These are phyloP conservation scores for Quercus lobata DNA, from an alignment of 331 rosid genomes.

Conservation along the genomic window DNA sequence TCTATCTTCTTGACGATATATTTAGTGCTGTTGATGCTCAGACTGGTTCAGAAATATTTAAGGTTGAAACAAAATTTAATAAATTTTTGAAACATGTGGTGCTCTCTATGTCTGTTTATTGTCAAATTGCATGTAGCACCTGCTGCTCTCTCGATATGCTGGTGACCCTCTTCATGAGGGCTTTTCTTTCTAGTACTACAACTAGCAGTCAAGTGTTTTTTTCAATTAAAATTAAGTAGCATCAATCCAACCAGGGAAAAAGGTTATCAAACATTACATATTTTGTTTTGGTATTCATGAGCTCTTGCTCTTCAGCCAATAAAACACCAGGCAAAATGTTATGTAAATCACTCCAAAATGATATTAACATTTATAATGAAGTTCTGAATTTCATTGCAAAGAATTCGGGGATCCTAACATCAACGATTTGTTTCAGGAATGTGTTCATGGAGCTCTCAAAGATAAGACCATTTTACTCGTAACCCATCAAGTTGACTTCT, in stretches of 20 bases:
- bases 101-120: too few species aligned
- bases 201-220: background rate
- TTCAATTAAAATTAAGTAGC: too few species aligned
- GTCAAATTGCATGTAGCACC: background rate
- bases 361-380: too few species aligned
- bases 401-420: background rate
- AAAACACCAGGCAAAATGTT: too few species aligned
- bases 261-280: too few species aligned
- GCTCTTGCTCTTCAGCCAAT: too few species aligned
- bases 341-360: too few species aligned
- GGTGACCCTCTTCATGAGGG: background rate
- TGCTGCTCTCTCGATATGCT: background rate
- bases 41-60: conserved; percentile 86
- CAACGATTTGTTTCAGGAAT: conserved; percentile 51
- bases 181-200: background rate
- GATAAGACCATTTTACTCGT: conserved; percentile 76
- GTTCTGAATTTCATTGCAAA: background rate
- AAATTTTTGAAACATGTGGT: too few species aligned
- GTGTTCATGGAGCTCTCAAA: conserved; percentile 71
- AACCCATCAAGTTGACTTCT: conserved; percentile 94
- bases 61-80: conserved; percentile 34
- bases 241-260: too few species aligned
- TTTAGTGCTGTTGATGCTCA: conserved; percentile 98
- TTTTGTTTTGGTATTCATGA: too few species aligned
- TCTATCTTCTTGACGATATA: conserved; percentile 88